Evolutionary conservation across 441 rosid species (phyloP), one percentile per base, ranked within the genome.

Genomic region (Daphne laureola): DNA sequence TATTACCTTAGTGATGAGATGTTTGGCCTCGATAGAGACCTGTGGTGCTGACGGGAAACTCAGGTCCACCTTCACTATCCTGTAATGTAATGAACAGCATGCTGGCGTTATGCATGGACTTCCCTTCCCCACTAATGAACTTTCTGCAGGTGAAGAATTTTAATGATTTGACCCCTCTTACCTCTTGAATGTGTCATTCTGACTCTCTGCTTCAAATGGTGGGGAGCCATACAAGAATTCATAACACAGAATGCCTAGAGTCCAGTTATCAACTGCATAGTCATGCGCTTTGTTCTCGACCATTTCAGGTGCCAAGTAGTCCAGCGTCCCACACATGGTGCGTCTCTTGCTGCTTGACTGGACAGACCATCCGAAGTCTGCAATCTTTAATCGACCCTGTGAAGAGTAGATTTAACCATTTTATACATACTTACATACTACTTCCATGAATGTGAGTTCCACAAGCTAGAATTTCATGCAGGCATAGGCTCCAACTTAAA

Each of bases 301-400:
- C 95, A 89, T 84, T 73, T 93, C 97, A 15, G 97, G 98, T 44
- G 98, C 97, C 38, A 93, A 77, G 54, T 93, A 89, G 62, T 93
- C 98, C 63, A 93, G 64, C 4, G 98, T 89, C 46, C 98, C 98
- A 64, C 98, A 93, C 97, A 89, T 83, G 14, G 97, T 93, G 68
- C 58, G 82, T 51, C 98, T 84, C 76, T 89, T 93, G 76, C 71
- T 72, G 67, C 70, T 78, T n/a, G 97, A 87, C 71, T 93, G 98
- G n/a, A 93, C 96, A 9, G 97, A 87, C 98, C 97, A 87, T 36
- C 98, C 96, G 62, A 93, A 93, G 55, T 89, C 98, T 0, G 93
- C 98, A 63, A 93, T 93, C 77, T 85, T 89, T 67, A 89, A 55
- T 48, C 89, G 80, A 26, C 98, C 98, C 95, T 93, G 63, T 7